phyloP scores from a whole-genome alignment of 495 filamentous ascomycete species.

The Margaritispora aquatica region DNA sequence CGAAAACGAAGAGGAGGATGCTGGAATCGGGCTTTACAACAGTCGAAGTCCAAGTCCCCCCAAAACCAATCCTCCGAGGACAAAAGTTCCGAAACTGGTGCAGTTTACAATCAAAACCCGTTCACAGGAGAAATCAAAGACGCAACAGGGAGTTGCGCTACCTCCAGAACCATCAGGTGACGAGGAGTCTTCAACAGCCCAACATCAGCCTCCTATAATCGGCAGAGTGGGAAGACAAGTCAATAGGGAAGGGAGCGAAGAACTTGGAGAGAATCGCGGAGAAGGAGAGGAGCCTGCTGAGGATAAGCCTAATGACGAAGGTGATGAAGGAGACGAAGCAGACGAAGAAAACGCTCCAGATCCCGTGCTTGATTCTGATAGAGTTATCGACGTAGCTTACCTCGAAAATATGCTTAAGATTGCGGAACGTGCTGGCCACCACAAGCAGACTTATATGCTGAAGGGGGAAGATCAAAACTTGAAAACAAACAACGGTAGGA shows the following conservation, averaged over 20 bases:
- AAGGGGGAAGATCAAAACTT: not conserved
- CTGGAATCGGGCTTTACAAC: not conserved
- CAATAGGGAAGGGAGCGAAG: not conserved
- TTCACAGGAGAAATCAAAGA: not conserved
- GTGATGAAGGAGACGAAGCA: not conserved
- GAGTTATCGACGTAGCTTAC: not conserved
- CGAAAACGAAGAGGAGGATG: not conserved
- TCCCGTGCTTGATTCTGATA: not conserved
- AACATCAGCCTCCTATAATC: too few relatives aligned
- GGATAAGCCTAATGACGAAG: not conserved
- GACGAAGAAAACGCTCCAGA: not conserved
- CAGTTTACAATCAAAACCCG: not conserved
- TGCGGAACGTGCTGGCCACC: not conserved
- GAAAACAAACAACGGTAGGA: not conserved
- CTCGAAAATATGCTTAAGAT: not conserved
- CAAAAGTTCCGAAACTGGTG: too few relatives aligned
- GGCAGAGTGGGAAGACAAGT: not conserved
- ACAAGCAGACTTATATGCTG: not conserved
- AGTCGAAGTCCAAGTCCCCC: not conserved
- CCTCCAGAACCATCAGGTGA: too few relatives aligned
- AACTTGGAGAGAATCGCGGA: not conserved
- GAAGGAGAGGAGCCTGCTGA: slow-evolving; percentile 4
- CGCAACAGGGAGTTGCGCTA: too few relatives aligned
- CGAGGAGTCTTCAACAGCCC: too few relatives aligned
- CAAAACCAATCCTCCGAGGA: too few relatives aligned